phyloP scores from a whole-genome alignment of 805 yeast genomes.

The Starmerella khaoyaiensis region DNA sequence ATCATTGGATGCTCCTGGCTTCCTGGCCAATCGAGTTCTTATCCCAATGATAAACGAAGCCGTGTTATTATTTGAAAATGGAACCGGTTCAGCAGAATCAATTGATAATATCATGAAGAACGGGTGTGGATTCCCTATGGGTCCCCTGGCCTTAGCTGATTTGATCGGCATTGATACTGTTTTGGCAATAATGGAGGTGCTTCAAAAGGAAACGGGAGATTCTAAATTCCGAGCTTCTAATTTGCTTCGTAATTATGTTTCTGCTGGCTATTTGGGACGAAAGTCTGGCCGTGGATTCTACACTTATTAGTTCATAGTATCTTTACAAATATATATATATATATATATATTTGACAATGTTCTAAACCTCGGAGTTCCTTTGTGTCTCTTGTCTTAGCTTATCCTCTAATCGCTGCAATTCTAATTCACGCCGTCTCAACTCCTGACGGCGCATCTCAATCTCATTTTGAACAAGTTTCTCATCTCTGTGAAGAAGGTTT shows the following conservation, averaged over 20 bases:
- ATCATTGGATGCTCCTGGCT: conserved; percentile 33
- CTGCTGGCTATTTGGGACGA: conserved; percentile 33
- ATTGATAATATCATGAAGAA: conserved; percentile 35
- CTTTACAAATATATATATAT: background rate
- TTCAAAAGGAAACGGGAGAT: conserved; percentile 31
- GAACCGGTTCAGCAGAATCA: conserved; percentile 31
- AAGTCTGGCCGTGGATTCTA: conserved; percentile 34
- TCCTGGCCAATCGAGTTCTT: conserved; percentile 33
- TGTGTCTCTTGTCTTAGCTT: conserved; percentile 47
- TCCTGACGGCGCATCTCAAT: conserved; percentile 69
- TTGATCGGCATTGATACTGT: conserved; percentile 35
- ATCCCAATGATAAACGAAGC: conserved; percentile 37
- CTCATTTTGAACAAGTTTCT: conserved; percentile 81
- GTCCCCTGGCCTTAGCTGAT: conserved; percentile 34
- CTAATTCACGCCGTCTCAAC: conserved; percentile 70
- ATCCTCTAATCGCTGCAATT: conserved; percentile 67
- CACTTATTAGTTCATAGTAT: conserved; percentile 23
- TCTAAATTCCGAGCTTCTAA: conserved; percentile 33
- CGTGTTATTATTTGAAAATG: conserved; percentile 30
- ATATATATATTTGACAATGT: no score
- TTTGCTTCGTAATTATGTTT: conserved; percentile 30
- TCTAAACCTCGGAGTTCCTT: no score
- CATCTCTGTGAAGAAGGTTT: conserved; percentile 73
- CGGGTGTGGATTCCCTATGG: conserved; percentile 39
- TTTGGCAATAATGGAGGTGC: conserved; percentile 32